phyloP scores from a whole-genome alignment of 2,329 filamentous ascomycete species.

The Xylaria hypoxylon region DNA sequence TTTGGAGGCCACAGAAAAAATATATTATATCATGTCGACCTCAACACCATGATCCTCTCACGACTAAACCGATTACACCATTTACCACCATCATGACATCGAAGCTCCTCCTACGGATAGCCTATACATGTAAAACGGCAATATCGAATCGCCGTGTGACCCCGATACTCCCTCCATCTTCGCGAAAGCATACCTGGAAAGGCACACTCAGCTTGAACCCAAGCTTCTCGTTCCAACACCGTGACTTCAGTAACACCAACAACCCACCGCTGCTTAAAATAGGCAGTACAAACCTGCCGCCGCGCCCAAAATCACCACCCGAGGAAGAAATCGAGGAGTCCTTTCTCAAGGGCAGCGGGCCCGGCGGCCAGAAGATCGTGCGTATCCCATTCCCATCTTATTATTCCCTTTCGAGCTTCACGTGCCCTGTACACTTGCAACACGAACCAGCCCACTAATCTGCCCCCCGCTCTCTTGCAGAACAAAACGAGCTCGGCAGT shows the following conservation, averaged over 20 bases:
- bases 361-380: slow-evolving; percentile 95
- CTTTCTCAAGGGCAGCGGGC: slow-evolving; percentile 91
- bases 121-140: neutral
- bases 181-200: neutral
- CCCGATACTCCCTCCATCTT: too few species aligned
- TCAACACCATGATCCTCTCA: slow-evolving; percentile 11
- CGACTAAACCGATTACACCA: neutral
- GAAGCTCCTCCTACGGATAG: slow-evolving; percentile 14
- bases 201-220: neutral
- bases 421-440: neutral
- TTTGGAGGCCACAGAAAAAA: neutral
- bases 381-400: slow-evolving; percentile 39
- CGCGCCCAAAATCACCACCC: slow-evolving; percentile 76
- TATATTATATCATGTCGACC: neutral
- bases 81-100: slow-evolving; percentile 19
- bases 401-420: neutral
- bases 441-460: slow-evolving; percentile 1
- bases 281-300: slow-evolving; percentile 68
- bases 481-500: slow-evolving; percentile 98
- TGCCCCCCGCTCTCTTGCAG: slow-evolving; percentile 53
- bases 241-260: slow-evolving; percentile 51
- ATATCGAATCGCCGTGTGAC: neutral
- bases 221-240: slow-evolving; percentile 6
- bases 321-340: slow-evolving; percentile 84
- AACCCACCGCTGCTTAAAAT: slow-evolving; percentile 56